phyloP scores from a whole-genome alignment of 1,284 basidiomycete species.

The Trichosporon coremiiforme region DNA sequence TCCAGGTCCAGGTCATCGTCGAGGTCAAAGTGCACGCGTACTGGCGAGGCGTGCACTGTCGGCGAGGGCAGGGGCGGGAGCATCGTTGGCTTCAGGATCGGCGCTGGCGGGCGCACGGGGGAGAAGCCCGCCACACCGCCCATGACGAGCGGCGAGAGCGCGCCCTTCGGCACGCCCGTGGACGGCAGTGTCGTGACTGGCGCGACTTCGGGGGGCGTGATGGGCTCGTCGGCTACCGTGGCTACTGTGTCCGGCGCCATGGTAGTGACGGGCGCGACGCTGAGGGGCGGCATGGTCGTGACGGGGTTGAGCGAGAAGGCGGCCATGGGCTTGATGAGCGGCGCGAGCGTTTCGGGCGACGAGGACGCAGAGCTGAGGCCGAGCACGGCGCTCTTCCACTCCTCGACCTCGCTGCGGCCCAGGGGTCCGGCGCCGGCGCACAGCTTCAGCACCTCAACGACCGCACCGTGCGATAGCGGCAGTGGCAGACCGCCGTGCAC shows the following conservation, averaged over 20 bases:
- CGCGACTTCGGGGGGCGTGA: background rate
- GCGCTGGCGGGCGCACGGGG: constrained; percentile 1
- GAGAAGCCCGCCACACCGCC: background rate
- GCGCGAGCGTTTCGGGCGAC: background rate
- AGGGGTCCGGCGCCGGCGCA: background rate
- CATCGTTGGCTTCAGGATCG: background rate
- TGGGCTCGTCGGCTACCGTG: no score
- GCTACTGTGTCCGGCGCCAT: background rate
- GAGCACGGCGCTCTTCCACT: constrained; percentile 9
- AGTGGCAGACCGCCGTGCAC: constrained; percentile 4
- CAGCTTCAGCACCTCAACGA: constrained; percentile 15
- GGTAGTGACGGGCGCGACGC: constrained; percentile 3
- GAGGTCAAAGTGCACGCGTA: constrained; percentile 13
- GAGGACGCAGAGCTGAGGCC: background rate
- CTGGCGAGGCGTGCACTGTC: background rate
- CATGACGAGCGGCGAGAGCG: background rate
- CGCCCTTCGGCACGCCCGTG: background rate
- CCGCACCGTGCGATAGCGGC: background rate
- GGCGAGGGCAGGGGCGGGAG: background rate
- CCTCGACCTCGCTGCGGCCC: constrained; percentile 1
- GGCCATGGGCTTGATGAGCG: constrained; percentile 7
- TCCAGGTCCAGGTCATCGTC: background rate
- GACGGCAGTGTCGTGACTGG: background rate
- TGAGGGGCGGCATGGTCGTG: background rate
- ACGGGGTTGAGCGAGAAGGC: constrained; percentile 1